Evolutionary conservation across 2,329 filamentous ascomycete genomes (phyloP), one percentile per base, ranked within the genome.

Genomic region (Fusarium sp.): DNA sequence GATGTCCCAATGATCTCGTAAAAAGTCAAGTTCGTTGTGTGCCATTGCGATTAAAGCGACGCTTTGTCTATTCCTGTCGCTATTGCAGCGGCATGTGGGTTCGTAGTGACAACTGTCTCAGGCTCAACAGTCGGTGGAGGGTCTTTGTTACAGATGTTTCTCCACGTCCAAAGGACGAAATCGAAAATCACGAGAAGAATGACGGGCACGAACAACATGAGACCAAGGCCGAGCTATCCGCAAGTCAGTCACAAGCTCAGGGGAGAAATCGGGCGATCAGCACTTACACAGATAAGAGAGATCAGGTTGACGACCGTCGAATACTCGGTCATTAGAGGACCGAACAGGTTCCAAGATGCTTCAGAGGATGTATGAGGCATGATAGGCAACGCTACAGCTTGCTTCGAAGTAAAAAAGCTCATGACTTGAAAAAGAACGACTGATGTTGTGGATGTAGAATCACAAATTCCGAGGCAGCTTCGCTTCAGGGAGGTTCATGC

Each of bases 131-230:
- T 54, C 11, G 63, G 38, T 54, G 57, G 52, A 61, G 71, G 59
- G 30, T 59, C 58, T 24, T 55, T 64, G 42, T 72, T 75, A 61
- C 71, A 76, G 61, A 74, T 75, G 12, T 83, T 79, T 70, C 87
- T 82, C 82, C 84, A 88, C 43, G 85, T 67, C 86, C 86, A 89
- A 30, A 89, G 79, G 27, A 78, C 75, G 51, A 89, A 74, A 73
- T 89, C 87, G 70, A 87, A 83, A 30, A 82, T 65, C 60, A 89
- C 80, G 30, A 88, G 76, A n/a, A 81, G 75, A 30, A 83, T 61
- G 30, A 87, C 76, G 3, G 87, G 87, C 1, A 85, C 63, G 44
- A 83, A 79, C 45, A 86, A 82, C 12, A 84, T 76, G 1, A 87
- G 76, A 38, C 85, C 83, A 24, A 87, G 77, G 5, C 78, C 78